These are phyloP conservation scores for Spinellus fusiger DNA, from an alignment of 192 early-diverging fungal genomes.

Conservation along the genomic window DNA sequence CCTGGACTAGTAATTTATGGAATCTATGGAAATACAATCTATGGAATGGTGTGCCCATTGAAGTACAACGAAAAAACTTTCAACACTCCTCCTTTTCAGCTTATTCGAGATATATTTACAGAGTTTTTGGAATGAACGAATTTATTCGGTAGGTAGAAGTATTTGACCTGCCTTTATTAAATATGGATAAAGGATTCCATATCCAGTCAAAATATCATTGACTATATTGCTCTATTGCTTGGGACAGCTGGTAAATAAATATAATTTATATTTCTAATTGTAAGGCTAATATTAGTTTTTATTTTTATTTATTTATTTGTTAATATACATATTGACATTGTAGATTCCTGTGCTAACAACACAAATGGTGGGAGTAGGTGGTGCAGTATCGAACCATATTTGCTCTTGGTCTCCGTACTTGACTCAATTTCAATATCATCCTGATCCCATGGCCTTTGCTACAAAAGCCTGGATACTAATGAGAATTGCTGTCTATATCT, in stretches of 20 bases:
- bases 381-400: slow-evolving; percentile 15
- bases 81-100: not conserved
- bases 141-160: slow-evolving; percentile 13
- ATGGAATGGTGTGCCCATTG: not conserved
- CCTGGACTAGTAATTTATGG: not conserved
- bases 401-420: slow-evolving; percentile 24
- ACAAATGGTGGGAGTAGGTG: slow-evolving; percentile 24
- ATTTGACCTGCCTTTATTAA: not conserved
- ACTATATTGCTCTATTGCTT: slow-evolving; percentile 22
- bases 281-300: not conserved
- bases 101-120: not conserved
- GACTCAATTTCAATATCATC: slow-evolving; percentile 14
- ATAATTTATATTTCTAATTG: not conserved
- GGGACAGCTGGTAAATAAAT: slow-evolving; percentile 16
- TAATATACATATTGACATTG: not conserved
- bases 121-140: slow-evolving; percentile 17
- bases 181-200: slow-evolving; percentile 11
- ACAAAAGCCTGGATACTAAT: slow-evolving; percentile 15
- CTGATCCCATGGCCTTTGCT: slow-evolving; percentile 23
- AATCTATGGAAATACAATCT: not conserved
- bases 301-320: not conserved
- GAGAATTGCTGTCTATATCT: slow-evolving; percentile 21
- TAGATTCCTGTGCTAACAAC: slow-evolving; percentile 25
- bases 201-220: slow-evolving; percentile 24
- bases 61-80: not conserved